Evolutionary conservation across 495 filamentous ascomycete genomes (phyloP).

Genomic region (Jackrogersella minutella): DNA sequence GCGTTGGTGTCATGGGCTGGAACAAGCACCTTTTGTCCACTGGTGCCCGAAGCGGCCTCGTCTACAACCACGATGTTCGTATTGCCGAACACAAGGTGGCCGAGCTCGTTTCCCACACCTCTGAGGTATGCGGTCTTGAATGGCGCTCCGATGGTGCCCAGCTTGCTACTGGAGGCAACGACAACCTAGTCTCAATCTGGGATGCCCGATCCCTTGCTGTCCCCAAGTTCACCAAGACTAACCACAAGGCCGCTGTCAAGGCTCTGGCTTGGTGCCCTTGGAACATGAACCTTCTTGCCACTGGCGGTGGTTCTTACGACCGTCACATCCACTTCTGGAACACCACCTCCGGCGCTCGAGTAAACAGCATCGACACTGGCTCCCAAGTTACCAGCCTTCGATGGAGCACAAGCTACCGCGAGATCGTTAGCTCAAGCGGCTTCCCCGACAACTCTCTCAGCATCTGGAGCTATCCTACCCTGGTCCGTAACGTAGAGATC

Average conservation of each 20-base stretch:
- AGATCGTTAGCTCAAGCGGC: conserved; percentile 95
- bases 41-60: conserved; percentile 90
- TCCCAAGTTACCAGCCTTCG: conserved; percentile 94
- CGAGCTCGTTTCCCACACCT: conserved; percentile 94
- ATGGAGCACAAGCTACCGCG: conserved; percentile 96
- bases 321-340: conserved; percentile 99
- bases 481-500: conserved; percentile 97
- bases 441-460: conserved; percentile 98
- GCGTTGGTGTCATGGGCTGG: conserved; percentile 98
- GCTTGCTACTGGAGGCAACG: conserved; percentile 96
- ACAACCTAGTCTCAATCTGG: conserved; percentile 99
- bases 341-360: conserved; percentile 92
- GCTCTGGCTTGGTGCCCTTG: conserved; percentile 98
- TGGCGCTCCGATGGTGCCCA: conserved; percentile 97
- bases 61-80: conserved; percentile 99
- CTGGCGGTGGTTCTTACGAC: conserved; percentile 95
- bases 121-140: conserved; percentile 96
- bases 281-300: conserved; percentile 96
- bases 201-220: conserved; percentile 90
- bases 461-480: conserved; percentile 97
- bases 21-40: conserved; percentile 97
- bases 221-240: conserved; percentile 98
- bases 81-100: conserved; percentile 97
- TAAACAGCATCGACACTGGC: conserved; percentile 98
- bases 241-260: conserved; percentile 98